These are phyloP conservation scores for Draba incana DNA, from an alignment of 345 rosid species.

Conservation along the genomic window DNA sequence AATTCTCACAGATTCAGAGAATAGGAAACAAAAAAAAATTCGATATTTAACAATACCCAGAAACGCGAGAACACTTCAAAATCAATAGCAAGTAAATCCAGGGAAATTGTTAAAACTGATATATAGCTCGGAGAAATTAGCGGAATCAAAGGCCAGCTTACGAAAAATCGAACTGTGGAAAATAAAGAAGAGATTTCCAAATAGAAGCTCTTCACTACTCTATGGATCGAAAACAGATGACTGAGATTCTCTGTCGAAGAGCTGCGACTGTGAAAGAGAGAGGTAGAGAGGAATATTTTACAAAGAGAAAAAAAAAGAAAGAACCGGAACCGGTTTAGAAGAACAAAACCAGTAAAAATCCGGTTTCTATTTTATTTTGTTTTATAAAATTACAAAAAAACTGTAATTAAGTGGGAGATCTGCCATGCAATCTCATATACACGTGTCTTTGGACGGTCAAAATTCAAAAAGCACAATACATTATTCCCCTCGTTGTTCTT, in stretches of 20 bases:
- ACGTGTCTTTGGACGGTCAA: conserved; percentile 6
- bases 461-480: too few species aligned
- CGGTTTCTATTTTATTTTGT: background rate
- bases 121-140: background rate
- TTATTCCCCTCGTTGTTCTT: too few species aligned
- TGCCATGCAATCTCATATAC: background rate
- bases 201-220: background rate
- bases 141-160: conserved; percentile 7
- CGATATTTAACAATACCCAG: background rate
- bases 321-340: conserved; percentile 5
- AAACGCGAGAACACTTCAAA: conserved; percentile 7
- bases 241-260: conserved; percentile 8
- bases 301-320: background rate
- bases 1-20: background rate
- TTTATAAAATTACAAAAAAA: background rate
- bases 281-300: background rate
- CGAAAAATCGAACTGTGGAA: background rate
- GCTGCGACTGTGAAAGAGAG: conserved; percentile 6
- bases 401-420: background rate
- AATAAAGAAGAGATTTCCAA: background rate
- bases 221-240: conserved; percentile 10
- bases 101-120: background rate
- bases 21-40: background rate
- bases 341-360: background rate
- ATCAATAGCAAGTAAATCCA: background rate